phyloP scores from a whole-genome alignment of 805 yeast species.

The Kuraishia capsulata region DNA sequence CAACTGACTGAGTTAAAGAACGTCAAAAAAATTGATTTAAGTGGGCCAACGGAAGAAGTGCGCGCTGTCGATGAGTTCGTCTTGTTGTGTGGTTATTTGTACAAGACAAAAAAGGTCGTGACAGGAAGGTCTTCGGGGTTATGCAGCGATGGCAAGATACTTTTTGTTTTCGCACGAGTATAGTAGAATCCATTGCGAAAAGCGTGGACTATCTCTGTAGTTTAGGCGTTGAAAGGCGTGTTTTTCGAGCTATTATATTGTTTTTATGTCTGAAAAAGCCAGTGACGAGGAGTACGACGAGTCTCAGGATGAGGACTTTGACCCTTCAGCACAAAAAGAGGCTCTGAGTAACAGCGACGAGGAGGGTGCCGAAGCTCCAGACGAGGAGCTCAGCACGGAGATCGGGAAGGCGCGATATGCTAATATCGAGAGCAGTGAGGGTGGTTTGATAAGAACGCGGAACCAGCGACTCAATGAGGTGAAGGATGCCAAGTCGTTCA shows the following conservation, averaged over 20 bases:
- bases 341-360: constrained; percentile 7
- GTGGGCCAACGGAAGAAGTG: too few species aligned
- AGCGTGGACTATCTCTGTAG: too few species aligned
- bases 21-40: constrained; percentile 1
- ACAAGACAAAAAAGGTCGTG: too few species aligned
- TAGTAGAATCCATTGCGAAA: too few species aligned
- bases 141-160: too few species aligned
- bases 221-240: too few species aligned
- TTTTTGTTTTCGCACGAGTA: too few species aligned
- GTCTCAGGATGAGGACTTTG: constrained; percentile 50
- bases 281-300: constrained; percentile 38
- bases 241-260: too few species aligned
- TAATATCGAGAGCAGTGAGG: constrained; percentile 42
- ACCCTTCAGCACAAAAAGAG: constrained; percentile 23
- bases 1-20: constrained; percentile 1
- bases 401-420: constrained; percentile 32
- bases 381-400: constrained; percentile 14
- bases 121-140: too few species aligned
- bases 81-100: too few species aligned
- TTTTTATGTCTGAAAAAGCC: too few species aligned
- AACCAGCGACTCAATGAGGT: constrained; percentile 44
- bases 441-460: constrained; percentile 67
- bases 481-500: constrained; percentile 12
- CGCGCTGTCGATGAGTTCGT: too few species aligned
- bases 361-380: constrained; percentile 23